Base-by-base conservation (phyloP, 441 rosid genomes). In the Croton laevigatus region DNA sequence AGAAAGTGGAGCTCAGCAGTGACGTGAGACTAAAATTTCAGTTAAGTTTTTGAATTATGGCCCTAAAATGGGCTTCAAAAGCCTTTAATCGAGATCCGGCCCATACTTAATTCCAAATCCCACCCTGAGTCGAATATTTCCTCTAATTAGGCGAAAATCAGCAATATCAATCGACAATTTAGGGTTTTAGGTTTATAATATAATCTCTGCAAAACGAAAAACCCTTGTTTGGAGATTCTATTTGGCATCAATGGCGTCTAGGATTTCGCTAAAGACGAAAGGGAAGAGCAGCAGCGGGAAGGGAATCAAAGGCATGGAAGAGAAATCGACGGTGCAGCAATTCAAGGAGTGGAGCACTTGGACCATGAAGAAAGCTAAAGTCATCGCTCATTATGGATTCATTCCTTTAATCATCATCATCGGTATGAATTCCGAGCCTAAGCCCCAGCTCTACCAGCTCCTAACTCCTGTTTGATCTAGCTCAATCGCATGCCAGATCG, bases 401-500 rank as follows among this genome's bases (percentile, higher is more conserved):
- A 94, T 94, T 57, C 98, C 99, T 57, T 76, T 92, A 0, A 72
- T 94, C 74, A 84, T 92, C 87, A 68, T 92, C 82, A 73, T 94
- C 66, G 96, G 98, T 82, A 89, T 94, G 97, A 94, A 86, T 42
- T 92, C 98, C 27, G 96, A 94, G 27, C 99, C 97, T 36, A 92
- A 88, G 73, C 94, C 98, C 2, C 86, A 88, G 70, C 81, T 94
- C 17, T 88, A 80, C 62, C 97, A 94, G 79, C 94, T 94, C n/a
- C 82, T 94, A 65, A 75, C 84, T 72, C 99, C 98, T 4, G 89
- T 94, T 19, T 94, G 76, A 84, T 69, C 44, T 36, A 6, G 27
- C 2, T 52, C 19, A 3, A 17, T 22, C 13, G 5, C n/a, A 0
- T 45, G 14, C 38, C 53, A 45, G 6, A 27, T 59, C 71, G 69